Base-by-base conservation (phyloP, 2,329 filamentous ascomycete species). In the Xenoacremonium recifei region DNA sequence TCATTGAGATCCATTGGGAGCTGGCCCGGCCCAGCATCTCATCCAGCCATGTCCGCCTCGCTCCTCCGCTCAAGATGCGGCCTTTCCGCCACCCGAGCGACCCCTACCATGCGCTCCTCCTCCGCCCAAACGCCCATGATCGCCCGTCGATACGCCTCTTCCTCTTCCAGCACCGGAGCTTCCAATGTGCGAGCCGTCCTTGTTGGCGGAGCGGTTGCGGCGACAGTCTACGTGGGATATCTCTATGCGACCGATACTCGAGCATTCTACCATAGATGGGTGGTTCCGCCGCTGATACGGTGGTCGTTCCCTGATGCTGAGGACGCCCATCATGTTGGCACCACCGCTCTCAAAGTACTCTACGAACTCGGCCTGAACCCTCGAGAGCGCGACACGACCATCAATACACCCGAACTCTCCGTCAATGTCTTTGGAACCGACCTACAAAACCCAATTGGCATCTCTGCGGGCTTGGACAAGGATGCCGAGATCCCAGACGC, bases 391-490 rank as follows among this genome's bases (percentile, higher is more conserved):
- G 78, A 80, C 27, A 53, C 54, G 17, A 48, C 58, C 2, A 48
- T 64, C n/a, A 52, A 65, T 19, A 50, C 60, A 10, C 57, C 65
- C 5, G 60, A 61, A 15, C 57, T 68, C 4, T 53, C 61, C 16
- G 55, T 62, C 13, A 63, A 70, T 11, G 84, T 97, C 16, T 96
- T 95, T 62, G 89, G 87, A 25, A 79, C 85, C 48, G 76, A 71
- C 4, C 69, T 99, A 35, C 74, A 79, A 57, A 97, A 96, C 67
- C 93, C 93, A 2, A 83, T 99, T 57, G 93, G 87, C 42, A 96
- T 95, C 49, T 95, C 89, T n/a, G 93, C 89, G 5, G 93, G 93
- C 9, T 82, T 99, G 32, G 93, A 97, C 72, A 97, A 99, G 73
- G 80, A 95, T 60, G 93, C 85, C 40, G 89, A 96, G 48, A 84